Evolutionary conservation across 2,329 filamentous ascomycete genomes (phyloP), one percentile per base, ranked within the genome.

Genomic region (Didymosphaeria variabile): DNA sequence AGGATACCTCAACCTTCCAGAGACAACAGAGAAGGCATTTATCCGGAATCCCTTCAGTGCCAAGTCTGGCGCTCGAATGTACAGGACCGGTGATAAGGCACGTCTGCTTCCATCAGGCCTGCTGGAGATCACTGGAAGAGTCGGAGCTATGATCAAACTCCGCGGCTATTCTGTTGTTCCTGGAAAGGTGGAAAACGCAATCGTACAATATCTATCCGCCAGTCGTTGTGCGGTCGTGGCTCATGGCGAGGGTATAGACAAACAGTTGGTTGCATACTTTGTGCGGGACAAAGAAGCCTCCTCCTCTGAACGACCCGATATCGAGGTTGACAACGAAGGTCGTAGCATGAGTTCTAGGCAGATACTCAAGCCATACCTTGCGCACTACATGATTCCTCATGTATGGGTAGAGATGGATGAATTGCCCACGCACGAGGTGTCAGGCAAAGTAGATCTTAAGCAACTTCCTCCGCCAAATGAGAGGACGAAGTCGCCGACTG

Each of bases 361-460:
- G 58, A 84, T 85, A 17, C 83, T 94, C 2, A 84, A 88, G 1
- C 81, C 85, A 17, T 87, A 88, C 64, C 83, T 94, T 32, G 91
- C 91, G 1, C 90, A 92, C 63, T 94, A 94, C 77, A 94, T 94
- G 91, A 90, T 94, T 57, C 91, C 91, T 0, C 84, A 90, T 0
- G 77, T 93, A 3, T 94, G 91, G 91, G 88, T 94, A 40, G 86
- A 90, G 70, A 78, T 94, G 34, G 85, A 90, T 2, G 84, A 86
- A 62, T 79, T 94, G 5, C 91, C 91, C 0, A 93, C 91, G 0
- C 89, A 93, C 67, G 88, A 87, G 53, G 91, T 94, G 1, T 94
- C 91, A 15, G 91, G 91, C 21, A 94, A 94, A 79, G 87, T 89
- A 21, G 90, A 94, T 68, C 82, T 91, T 58, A 92, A 92, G 75